phyloP scores from a whole-genome alignment of 208 protist genomes.

The Trichomonas tenax region DNA sequence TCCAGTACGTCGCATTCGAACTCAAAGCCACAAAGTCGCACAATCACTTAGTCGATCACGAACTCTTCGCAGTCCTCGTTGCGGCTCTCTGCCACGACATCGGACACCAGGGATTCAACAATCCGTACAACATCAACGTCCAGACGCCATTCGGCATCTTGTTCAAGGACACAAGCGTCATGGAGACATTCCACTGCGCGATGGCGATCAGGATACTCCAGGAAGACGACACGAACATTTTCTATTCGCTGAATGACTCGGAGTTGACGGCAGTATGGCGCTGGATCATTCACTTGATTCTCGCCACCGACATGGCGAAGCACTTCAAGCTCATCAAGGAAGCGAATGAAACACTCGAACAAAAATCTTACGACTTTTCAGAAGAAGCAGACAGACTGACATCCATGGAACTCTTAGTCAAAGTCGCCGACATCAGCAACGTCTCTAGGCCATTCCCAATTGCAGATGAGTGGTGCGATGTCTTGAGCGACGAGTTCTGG shows the following conservation, averaged over 20 bases:
- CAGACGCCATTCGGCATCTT: slow-evolving; percentile 61
- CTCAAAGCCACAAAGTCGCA: slow-evolving; percentile 41
- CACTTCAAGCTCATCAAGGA: not conserved
- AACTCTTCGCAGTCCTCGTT: slow-evolving; percentile 64
- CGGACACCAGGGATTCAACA: slow-evolving; percentile 84
- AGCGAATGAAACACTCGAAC: not conserved
- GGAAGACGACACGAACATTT: slow-evolving; percentile 27
- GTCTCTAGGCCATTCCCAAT: not conserved
- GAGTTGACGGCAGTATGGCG: not conserved
- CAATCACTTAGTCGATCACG: slow-evolving; percentile 43
- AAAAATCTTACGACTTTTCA: no score
- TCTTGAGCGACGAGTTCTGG: not conserved
- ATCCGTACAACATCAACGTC: slow-evolving; percentile 74
- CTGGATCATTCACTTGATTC: not conserved
- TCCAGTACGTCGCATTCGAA: slow-evolving; percentile 44
- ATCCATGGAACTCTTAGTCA: not conserved
- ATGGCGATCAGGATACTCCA: slow-evolving; percentile 31
- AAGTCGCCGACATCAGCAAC: not conserved
- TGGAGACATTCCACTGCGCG: slow-evolving; percentile 48
- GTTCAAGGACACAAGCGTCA: slow-evolving; percentile 54
- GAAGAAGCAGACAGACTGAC: not conserved
- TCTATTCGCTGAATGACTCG: not conserved
- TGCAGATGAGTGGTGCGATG: slow-evolving; percentile 5
- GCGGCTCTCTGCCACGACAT: slow-evolving; percentile 77
- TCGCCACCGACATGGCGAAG: not conserved